These are phyloP conservation scores for Zygnema circumcarinatum DNA, from an alignment of 139 green algal genomes.

Conservation along the genomic window DNA sequence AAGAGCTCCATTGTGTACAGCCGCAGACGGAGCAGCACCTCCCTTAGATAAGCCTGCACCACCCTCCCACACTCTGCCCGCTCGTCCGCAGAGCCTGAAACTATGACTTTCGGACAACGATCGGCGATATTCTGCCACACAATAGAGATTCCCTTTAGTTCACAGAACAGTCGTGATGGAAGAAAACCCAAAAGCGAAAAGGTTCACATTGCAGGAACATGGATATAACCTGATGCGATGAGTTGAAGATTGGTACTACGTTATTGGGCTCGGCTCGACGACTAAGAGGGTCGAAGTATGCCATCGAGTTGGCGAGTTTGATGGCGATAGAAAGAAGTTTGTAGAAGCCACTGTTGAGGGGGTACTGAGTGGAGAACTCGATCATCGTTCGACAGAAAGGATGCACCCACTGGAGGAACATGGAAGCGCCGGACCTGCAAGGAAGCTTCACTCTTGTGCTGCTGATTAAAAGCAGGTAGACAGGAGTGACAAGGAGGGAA, in stretches of 20 bases:
- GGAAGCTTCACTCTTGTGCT: too few species aligned
- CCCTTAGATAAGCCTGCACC: slow-evolving; percentile 12
- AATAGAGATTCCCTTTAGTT: too few species aligned
- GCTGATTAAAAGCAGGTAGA: too few species aligned
- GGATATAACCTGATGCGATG: too few species aligned
- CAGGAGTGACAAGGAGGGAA: too few species aligned
- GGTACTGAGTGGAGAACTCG: background rate
- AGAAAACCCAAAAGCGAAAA: too few species aligned
- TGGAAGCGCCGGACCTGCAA: background rate
- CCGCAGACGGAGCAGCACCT: slow-evolving; percentile 19
- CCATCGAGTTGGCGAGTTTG: background rate
- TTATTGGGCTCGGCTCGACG: too few species aligned
- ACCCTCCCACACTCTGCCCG: slow-evolving; percentile 1
- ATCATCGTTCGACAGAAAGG: background rate
- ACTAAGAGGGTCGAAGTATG: slow-evolving; percentile 15
- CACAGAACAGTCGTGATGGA: too few species aligned
- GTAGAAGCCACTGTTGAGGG: slow-evolving; percentile 19
- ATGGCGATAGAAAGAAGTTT: slow-evolving; percentile 12
- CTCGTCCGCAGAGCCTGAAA: slow-evolving; percentile 11
- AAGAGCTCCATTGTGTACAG: slow-evolving; percentile 36
- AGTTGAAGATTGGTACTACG: too few species aligned
- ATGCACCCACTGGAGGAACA: slow-evolving; percentile 17
- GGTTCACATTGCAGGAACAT: too few species aligned
- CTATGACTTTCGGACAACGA: too few species aligned
- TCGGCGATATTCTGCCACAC: too few species aligned